Base-by-base conservation (phyloP, 306 rosid species). In the Cotoneaster glaucophyllus region DNA sequence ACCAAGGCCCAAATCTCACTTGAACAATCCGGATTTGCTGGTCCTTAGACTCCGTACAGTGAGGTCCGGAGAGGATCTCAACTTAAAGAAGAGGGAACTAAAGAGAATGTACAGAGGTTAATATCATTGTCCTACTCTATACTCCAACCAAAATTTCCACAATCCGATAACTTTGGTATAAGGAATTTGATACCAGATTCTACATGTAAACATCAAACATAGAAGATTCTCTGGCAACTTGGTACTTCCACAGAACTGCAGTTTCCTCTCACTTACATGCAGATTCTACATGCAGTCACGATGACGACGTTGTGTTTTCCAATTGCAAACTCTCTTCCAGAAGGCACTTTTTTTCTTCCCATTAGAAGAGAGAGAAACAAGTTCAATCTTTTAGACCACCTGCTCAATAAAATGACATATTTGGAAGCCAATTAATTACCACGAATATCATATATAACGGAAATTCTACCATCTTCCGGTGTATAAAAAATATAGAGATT, bases 121-220 rank as follows among this genome's bases (percentile, higher is more conserved):
- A 37, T 37, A 37, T 6, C 9, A 37, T 37, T 37, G 8, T 37
- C 41, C 41, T 37, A 37, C 9, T 8, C 2, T 37, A 37, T 37
- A 37, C 9, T 37, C 37, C 2, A 37, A 37, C 41, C 41, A 37
- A 37, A 37, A 37, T 37, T 29, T 61, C 54, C 5, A 57, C 44
- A 56, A 54, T 63, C 50, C 67, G 64, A 71, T 50, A 82, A 28
- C 25, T 45, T 25, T 44, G 74, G 74, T 69, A 63, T 39, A 57
- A 78, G 80, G 89, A 80, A 81, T 88, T 78, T 70, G 84, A 88
- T 87, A 84, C 87, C 88, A 71, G 77, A 82, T 78, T 86, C 89
- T 79, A 14, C 26, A 21, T 17, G 71, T 74, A 65, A 81, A 77
- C 78, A 81, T 72, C 81, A 66, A 12, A 17, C 74, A 67, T 13